Evolutionary conservation across 2,329 filamentous ascomycete species (phyloP), one percentile per base, ranked within the genome.

Genomic region (Trichoderma brevicompactum): DNA sequence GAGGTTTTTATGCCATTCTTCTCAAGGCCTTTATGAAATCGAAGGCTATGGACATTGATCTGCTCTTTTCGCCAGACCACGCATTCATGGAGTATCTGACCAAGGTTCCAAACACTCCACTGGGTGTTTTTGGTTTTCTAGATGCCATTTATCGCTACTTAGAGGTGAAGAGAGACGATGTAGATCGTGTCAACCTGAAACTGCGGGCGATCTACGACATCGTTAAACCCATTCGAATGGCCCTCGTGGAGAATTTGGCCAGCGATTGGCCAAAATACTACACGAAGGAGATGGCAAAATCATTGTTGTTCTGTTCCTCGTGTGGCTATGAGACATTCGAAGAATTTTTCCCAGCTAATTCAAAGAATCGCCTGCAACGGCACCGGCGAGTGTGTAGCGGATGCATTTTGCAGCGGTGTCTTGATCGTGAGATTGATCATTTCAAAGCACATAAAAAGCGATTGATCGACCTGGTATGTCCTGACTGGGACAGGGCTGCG

Each of bases 1-100:
- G 74, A 41, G 77, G 77, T 0, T 69, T 79, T 32, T 75, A 76
- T 19, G 58, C 65, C 2, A 72, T 79, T 7, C 41, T 79, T 3
- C 56, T 79, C 10, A 74, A 77, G 43, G 75, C 75, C 0, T 74
- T 75, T 6, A 65, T 78, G 32, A 79, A 79, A 60, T 68, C 75
- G 0, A 70, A 68, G 8, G 46, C 58, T 0, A 74, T 79, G 72
- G 66, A 67, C 0, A 64, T 79, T 2, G 59, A 56, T 0, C 63
- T 76, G 2, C 66, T 79, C 0, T 78, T 79, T 58, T 68, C 72
- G 13, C 67, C 72, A 19, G 67, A 68, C 2, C 66, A 70, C 3
- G 76, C 76, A 0, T 75, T 79, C 8, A 66, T 72, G 28, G 67
- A 68, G 0, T 79, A 71, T 19, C 59, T 79, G 0, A 68, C 64